Conservation (phyloP, 768 basidiomycete genomes). For the Cyathus striatus region DNA sequence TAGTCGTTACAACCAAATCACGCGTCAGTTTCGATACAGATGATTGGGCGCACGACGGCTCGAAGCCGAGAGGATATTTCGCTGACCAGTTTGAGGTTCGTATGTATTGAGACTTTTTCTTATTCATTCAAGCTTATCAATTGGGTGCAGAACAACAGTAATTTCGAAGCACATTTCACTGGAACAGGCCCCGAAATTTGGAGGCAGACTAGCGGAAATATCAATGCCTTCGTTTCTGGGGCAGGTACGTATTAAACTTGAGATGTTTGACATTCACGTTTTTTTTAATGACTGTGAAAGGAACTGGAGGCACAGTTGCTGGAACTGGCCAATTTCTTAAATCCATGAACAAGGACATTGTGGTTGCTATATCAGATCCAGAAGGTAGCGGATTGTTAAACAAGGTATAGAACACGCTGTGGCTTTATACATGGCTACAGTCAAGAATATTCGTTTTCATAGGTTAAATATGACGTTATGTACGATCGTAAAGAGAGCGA, state of each 20-base stretch:
- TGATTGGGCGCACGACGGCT: slow-evolving; percentile 30
- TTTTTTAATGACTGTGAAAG: slow-evolving; percentile 26
- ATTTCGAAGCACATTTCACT: slow-evolving; percentile 82
- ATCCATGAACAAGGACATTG: slow-evolving; percentile 57
- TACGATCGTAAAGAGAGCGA: slow-evolving; percentile 90
- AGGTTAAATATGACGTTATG: slow-evolving; percentile 93
- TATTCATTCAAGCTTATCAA: not conserved
- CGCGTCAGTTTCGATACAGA: slow-evolving; percentile 30
- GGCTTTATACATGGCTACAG: not conserved
- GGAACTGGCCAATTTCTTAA: slow-evolving; percentile 81
- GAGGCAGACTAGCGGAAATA: slow-evolving; percentile 78
- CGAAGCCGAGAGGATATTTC: slow-evolving; percentile 78
- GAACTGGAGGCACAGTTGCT: slow-evolving; percentile 95
- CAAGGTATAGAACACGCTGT: slow-evolving; percentile 55
- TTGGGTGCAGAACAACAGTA: slow-evolving; percentile 67
- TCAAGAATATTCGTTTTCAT: not conserved
- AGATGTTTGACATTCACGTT: not conserved
- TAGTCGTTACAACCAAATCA: slow-evolving; percentile 51
- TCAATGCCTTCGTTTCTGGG: slow-evolving; percentile 86
- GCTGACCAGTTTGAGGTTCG: slow-evolving; percentile 89
- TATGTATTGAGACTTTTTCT: not conserved
- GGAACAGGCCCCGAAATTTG: slow-evolving; percentile 96
- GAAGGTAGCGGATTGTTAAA: slow-evolving; percentile 95
- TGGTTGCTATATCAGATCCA: slow-evolving; percentile 82
- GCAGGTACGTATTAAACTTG: slow-evolving; percentile 49